These are phyloP conservation scores for Lactuca sativa DNA, from an alignment of 129 eudicot genomes.

Conservation along the genomic window DNA sequence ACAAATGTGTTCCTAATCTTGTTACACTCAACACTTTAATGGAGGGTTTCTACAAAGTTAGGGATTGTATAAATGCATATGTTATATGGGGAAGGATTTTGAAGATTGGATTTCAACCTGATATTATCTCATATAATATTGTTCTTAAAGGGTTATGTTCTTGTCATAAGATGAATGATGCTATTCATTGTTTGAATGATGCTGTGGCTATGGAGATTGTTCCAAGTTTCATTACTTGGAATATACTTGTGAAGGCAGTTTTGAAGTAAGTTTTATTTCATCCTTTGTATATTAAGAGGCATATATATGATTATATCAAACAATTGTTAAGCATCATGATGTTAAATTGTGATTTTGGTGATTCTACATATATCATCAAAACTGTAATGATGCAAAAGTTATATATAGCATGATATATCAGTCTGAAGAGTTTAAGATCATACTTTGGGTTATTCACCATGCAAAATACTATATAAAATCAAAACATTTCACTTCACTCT, in stretches of 20 bases:
- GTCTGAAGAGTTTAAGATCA: constrained; percentile 53
- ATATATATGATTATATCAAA: too few species aligned
- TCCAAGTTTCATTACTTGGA: constrained; percentile 81
- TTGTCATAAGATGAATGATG: constrained; percentile 53
- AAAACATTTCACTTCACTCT: constrained; percentile 35
- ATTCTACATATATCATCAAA: constrained; percentile 47
- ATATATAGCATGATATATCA: constrained; percentile 64
- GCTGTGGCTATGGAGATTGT: constrained; percentile 54
- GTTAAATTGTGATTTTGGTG: constrained; percentile 46
- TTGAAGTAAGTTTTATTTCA: constrained; percentile 38
- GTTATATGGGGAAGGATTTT: constrained; percentile 68
- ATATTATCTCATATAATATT: constrained; percentile 87
- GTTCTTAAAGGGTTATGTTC: constrained; percentile 73
- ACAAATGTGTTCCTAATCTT: constrained; percentile 69
- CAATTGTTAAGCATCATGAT: constrained; percentile 42
- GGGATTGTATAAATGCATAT: constrained; percentile 58
- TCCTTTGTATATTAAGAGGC: not conserved
- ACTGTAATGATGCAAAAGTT: constrained; percentile 54
- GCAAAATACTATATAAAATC: constrained; percentile 41
- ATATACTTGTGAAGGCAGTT: constrained; percentile 77
- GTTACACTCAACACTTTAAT: constrained; percentile 80
- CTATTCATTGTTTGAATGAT: constrained; percentile 55
- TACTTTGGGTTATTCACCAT: constrained; percentile 82
- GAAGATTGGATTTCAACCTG: constrained; percentile 64
- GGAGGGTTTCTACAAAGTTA: constrained; percentile 85